Base-by-base conservation (phyloP, 1,139 yeast species). In the Lodderomyces jiufengensis region DNA sequence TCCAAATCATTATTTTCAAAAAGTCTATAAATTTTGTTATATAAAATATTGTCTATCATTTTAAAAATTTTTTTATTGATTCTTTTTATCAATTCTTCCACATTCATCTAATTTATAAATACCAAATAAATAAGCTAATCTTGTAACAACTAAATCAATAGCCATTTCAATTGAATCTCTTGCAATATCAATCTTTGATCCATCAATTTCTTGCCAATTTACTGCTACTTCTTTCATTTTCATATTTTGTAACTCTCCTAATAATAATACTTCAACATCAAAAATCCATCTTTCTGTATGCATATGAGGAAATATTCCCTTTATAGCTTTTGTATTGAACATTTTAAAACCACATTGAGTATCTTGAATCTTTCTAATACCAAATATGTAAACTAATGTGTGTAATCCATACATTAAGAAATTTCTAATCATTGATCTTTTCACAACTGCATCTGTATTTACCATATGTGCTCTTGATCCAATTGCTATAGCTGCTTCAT, bases 201-300 rank as follows among this genome's bases (percentile, higher is more conserved):
- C 98, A 49, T 77, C 95, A 34, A 92, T 92, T 61, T 92, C 98
- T 57, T 88, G 96, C 98, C 98, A 92, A 45, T 84, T 84, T 29
- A 92, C 87, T 10, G 97, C 81, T 22, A 88, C 76, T 61, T 92
- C 98, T 34, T 63, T 63, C 37, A 90, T 72, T 6, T 74, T 70
- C 32, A 90, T 80, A 1, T 60, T 51, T 55, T 86, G 88, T 43
- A 85, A 68, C 47, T 78, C 76, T 2, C 92, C 97, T 42, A 94
- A 66, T 44, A 92, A 75, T 45, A 92, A 69, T 13, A 92, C 78
- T 61, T 92, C 98, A 29, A 92, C 97, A 54, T 92, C 98, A 58
- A 92, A 92, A 28, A 94, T 92, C 98, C 98, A 92, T 39, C 98
- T 79, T 60, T 92, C 98, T 10, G 95, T 90, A 57, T 92, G 97